These are phyloP conservation scores for Hypoxylon sp. DNA, from an alignment of 2,329 filamentous ascomycete species.

Conservation along the genomic window DNA sequence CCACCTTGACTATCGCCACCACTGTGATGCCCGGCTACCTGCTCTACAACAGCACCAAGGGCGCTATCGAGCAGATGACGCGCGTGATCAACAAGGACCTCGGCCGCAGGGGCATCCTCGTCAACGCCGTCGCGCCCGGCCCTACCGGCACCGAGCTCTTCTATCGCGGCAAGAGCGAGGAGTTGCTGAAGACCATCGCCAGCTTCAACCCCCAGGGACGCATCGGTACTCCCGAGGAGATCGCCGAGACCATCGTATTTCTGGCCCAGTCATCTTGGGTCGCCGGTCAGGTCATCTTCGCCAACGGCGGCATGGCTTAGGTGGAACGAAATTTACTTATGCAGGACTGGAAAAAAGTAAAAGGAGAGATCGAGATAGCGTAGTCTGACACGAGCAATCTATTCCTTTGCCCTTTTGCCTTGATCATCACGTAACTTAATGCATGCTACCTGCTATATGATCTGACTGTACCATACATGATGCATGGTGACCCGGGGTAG, in stretches of 20 bases:
- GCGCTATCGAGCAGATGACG: slow-evolving; percentile 69
- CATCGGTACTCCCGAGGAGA: slow-evolving; percentile 62
- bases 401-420: too few species aligned
- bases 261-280: slow-evolving; percentile 58
- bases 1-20: slow-evolving; percentile 52
- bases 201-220: slow-evolving; percentile 57
- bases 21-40: slow-evolving; percentile 60
- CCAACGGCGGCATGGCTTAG: slow-evolving; percentile 55
- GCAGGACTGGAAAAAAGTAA: too few species aligned
- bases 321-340: too few species aligned
- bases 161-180: slow-evolving; percentile 61
- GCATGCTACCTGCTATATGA: too few species aligned
- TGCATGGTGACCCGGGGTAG: too few species aligned
- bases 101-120: slow-evolving; percentile 61
- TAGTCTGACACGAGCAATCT: too few species aligned
- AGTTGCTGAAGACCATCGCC: slow-evolving; percentile 57
- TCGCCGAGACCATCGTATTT: slow-evolving; percentile 60
- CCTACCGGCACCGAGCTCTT: slow-evolving; percentile 69
- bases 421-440: too few species aligned
- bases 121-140: slow-evolving; percentile 64
- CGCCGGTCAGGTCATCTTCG: slow-evolving; percentile 59
- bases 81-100: slow-evolving; percentile 67
- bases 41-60: slow-evolving; percentile 68
- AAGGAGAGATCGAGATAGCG: too few species aligned
- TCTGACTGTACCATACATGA: too few species aligned